These are phyloP conservation scores for Juncus effusus DNA, from an alignment of 176 grass and related monocot genomes.

Conservation along the genomic window DNA sequence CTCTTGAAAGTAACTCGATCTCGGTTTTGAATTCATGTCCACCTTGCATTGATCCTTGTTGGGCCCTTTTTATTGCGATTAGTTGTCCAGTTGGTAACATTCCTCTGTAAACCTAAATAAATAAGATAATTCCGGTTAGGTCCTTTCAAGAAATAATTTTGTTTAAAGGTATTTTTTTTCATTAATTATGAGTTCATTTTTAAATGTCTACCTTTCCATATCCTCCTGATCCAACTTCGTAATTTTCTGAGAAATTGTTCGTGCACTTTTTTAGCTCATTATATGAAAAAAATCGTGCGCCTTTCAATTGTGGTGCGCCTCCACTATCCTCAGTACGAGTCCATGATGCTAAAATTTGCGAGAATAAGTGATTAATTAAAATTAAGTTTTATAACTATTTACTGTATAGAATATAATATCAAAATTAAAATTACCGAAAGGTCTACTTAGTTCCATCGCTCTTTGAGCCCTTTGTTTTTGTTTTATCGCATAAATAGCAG, in stretches of 20 bases:
- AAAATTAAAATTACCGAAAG: slow-evolving; percentile 46
- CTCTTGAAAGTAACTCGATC: slow-evolving; percentile 97
- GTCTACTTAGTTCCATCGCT: slow-evolving; percentile 66
- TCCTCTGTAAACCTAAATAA: slow-evolving; percentile 55
- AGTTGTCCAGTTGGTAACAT: slow-evolving; percentile 67
- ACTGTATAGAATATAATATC: too few species aligned
- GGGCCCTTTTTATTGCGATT: slow-evolving; percentile 87
- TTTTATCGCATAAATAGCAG: slow-evolving; percentile 54
- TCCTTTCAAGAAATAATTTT: neutral
- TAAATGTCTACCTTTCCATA: slow-evolving; percentile 65
- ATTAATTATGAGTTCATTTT: neutral
- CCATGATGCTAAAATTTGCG: slow-evolving; percentile 60
- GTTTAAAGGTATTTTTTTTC: neutral
- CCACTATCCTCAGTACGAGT: slow-evolving; percentile 47
- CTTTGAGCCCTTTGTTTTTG: slow-evolving; percentile 59
- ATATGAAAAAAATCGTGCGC: slow-evolving; percentile 88
- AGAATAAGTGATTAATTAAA: neutral
- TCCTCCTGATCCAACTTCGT: slow-evolving; percentile 75
- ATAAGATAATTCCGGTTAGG: neutral
- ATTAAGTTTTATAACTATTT: too few species aligned
- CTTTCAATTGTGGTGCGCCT: slow-evolving; percentile 70
- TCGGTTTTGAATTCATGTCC: slow-evolving; percentile 92
- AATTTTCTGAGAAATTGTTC: slow-evolving; percentile 71
- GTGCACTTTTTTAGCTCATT: slow-evolving; percentile 73
- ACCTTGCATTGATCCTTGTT: slow-evolving; percentile 79